Evolutionary conservation across 441 rosid species (phyloP).

Genomic region (Breynia disticha): DNA sequence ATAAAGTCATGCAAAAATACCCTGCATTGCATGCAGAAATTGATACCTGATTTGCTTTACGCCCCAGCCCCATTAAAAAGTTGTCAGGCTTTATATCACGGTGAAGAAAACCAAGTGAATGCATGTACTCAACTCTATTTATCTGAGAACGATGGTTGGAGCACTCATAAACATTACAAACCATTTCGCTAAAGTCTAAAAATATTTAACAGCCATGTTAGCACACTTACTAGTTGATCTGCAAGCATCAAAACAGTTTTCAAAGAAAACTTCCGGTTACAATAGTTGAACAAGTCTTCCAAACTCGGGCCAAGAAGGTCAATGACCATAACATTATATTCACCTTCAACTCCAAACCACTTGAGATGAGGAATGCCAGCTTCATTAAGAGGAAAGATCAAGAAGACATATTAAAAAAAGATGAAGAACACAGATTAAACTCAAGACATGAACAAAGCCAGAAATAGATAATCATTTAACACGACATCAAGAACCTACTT

Average conservation of each 20-base stretch:
- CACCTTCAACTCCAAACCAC: constrained; percentile 92
- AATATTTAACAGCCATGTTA: background rate
- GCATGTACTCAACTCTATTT: constrained; percentile 95
- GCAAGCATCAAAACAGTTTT: constrained; percentile 98
- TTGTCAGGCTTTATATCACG: constrained; percentile 99
- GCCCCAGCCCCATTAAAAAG: constrained; percentile 92
- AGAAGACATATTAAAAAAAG: constrained; percentile 1
- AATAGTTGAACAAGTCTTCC: constrained; percentile 90
- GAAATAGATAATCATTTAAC: background rate
- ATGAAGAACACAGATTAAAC: background rate
- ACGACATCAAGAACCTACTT: constrained; percentile 39
- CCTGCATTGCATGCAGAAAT: background rate
- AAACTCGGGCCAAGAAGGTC: constrained; percentile 96
- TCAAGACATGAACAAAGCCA: background rate
- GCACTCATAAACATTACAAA: background rate
- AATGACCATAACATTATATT: constrained; percentile 87
- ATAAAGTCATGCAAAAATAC: background rate
- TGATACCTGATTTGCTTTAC: constrained; percentile 91
- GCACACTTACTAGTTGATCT: constrained; percentile 69
- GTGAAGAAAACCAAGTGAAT: constrained; percentile 94
- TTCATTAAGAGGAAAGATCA: constrained; percentile 18
- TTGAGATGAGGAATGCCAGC: constrained; percentile 89
- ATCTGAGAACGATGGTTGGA: constrained; percentile 30
- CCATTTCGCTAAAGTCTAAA: background rate
- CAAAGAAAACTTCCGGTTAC: constrained; percentile 73